Evolutionary conservation across 2,329 filamentous ascomycete genomes (phyloP).

Genomic region (Fusarium sterilihyphosum): DNA sequence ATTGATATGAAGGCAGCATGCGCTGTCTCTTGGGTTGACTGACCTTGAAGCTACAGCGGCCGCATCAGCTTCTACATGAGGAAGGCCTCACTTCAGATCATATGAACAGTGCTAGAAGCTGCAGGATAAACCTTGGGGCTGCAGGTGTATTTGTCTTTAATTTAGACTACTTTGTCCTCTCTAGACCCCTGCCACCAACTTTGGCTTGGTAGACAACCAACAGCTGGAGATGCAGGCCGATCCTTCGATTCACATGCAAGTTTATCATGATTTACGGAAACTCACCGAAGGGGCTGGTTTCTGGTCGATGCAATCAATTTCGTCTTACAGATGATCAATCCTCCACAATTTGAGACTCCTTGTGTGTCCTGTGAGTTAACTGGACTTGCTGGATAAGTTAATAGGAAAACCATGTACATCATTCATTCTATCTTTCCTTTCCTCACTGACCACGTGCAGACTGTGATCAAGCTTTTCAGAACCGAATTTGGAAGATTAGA

Average conservation of each 20-base stretch:
- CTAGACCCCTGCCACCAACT: rapidly evolving
- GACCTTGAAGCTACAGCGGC: background rate
- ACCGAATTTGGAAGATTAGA: rapidly evolving
- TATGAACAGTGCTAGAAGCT: too few relatives aligned
- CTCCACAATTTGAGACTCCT: background rate
- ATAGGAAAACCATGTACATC: background rate
- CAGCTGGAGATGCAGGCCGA: background rate
- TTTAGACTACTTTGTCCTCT: rapidly evolving
- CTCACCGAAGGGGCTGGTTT: background rate
- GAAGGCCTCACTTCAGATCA: background rate
- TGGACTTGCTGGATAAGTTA: background rate
- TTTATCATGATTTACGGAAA: background rate
- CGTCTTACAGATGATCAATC: background rate
- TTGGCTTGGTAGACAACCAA: background rate
- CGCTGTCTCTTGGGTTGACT: too few relatives aligned
- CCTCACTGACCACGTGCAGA: too few relatives aligned
- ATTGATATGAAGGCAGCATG: too few relatives aligned
- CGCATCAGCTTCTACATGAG: rapidly evolving
- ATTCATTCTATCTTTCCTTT: too few relatives aligned
- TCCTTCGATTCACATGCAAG: background rate
- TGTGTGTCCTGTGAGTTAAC: background rate
- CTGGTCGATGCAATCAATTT: background rate
- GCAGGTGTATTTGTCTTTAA: background rate
- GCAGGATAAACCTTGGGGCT: background rate
- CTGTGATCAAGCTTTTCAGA: rapidly evolving